Percentiles rank a stretch among this genome's conserved stretches.
Evolutionary conservation across 192 early-diverging fungal species (phyloP).

Genomic region (Phlyctochytrium planicorne): DNA sequence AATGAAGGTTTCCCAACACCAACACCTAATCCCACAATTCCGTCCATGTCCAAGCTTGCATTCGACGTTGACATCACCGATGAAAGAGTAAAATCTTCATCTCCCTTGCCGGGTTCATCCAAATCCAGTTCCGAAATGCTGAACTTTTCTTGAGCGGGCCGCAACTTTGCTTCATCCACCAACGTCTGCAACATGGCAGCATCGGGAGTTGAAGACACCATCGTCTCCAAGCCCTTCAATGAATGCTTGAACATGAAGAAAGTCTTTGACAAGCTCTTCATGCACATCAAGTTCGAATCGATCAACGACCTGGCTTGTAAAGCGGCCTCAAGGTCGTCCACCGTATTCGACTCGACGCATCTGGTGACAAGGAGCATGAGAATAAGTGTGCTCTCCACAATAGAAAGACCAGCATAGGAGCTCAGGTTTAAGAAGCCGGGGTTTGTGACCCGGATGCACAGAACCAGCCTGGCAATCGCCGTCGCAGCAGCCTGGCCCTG

Average conservation of each 20-base stretch:
- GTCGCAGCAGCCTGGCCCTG: conserved; percentile 3
- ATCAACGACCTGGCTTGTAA: not conserved
- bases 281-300: not conserved
- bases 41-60: no score
- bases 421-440: not conserved
- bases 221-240: not conserved
- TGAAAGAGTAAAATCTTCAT: no score
- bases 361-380: not conserved
- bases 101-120: no score
- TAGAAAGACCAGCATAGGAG: conserved; percentile 2
- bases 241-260: conserved; percentile 9
- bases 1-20: no score
- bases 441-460: not conserved
- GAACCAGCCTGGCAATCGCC: conserved; percentile 2
- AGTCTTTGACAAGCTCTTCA: not conserved
- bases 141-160: no score
- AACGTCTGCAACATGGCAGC: not conserved
- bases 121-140: no score
- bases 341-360: not conserved
- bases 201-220: not conserved
- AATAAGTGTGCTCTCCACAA: not conserved
- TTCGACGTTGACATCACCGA: no score
- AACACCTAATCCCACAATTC: no score
- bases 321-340: conserved; percentile 1
- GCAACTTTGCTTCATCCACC: no score